phyloP scores from a whole-genome alignment of 192 early-diverging fungal species.

The Dimargaris xerosporica region DNA sequence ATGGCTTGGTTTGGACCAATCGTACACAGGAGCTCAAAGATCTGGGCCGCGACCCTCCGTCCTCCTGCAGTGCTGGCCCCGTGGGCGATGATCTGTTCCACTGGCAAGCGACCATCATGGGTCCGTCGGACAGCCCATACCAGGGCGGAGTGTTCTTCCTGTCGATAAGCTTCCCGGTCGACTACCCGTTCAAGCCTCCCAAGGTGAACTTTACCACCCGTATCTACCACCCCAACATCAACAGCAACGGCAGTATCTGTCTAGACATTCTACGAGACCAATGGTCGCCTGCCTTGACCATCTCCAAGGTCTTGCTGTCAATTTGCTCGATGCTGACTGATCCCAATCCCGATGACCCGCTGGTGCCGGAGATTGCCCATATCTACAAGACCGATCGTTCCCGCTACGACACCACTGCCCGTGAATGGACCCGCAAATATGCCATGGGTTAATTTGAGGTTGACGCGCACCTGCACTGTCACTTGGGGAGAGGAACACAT shows the following conservation, averaged over 20 bases:
- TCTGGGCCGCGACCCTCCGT: constrained; percentile 92
- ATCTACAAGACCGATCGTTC: constrained; percentile 89
- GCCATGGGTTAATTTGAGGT: too few relatives aligned
- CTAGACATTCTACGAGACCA: constrained; percentile 94
- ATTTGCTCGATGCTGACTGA: constrained; percentile 84
- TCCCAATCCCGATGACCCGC: constrained; percentile 92
- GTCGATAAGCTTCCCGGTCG: constrained; percentile 61
- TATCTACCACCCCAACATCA: constrained; percentile 98
- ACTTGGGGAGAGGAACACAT: too few relatives aligned
- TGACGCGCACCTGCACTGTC: too few relatives aligned
- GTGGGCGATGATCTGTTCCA: constrained; percentile 83
- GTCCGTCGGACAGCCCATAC: constrained; percentile 85
- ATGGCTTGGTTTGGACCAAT: too few relatives aligned
- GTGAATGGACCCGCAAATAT: constrained; percentile 92
- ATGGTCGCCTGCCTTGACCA: constrained; percentile 96
- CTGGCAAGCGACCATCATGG: constrained; percentile 98
- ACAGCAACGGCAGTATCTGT: constrained; percentile 90
- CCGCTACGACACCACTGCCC: constrained; percentile 76
- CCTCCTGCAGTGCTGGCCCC: constrained; percentile 93
- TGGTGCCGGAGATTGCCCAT: constrained; percentile 97
- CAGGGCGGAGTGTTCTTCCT: constrained; percentile 70
- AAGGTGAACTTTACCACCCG: constrained; percentile 77
- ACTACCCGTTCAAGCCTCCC: constrained; percentile 92
- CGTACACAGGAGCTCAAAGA: constrained; percentile 75
- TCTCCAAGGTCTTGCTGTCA: constrained; percentile 81